Evolutionary conservation across 1,139 yeast species (phyloP), one percentile per base, ranked within the genome.

Genomic region (Saccharomycopsis hybrid): DNA sequence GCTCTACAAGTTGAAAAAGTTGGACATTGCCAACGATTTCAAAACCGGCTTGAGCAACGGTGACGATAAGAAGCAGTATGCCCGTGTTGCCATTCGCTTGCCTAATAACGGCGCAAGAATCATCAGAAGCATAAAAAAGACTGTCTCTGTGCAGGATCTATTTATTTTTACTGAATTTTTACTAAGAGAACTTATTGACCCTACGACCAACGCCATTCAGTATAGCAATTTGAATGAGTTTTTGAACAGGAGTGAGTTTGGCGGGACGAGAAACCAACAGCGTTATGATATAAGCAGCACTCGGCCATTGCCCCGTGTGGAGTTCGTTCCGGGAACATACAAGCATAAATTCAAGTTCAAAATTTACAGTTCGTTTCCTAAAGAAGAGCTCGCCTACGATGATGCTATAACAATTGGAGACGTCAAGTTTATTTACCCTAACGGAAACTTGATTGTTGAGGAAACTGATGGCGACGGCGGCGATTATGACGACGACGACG

Each of bases 391-490:
- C 13, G 38, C 24, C 59, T 40, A 44, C 25, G 54, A 47, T 11
- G 57, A 50, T 5, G 50, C 51, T 9, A 43, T n/a, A n/a, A n/a
- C 49, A 4, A 68, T 82, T 13, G 58, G 61, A 25, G 75, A 77
- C 35, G 76, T 71, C 48, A 60, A 65, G 11, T 62, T 68, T 5
- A 65, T 82, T 3, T 80, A 71, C 68, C 89, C 89, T 3, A 77
- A 73, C 50, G 89, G 88, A 2, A 79, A 74, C 55, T 61, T 81
- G 45, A 65, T 80, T 3, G 75, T 80, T 41, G 85, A 80, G 29
- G 30, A 24, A n/a, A 13, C 9, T 13, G 39, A n/a, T 9, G 9
- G 33, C 33, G 33, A 31, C 9, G 33, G 9, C 33, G 33, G 9
- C 33, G 9, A 9, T 9, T 7, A 9, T 31, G 33, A 31, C 33